Conservation (phyloP, 495 filamentous ascomycete species). For the Sordaria brevicollis region DNA sequence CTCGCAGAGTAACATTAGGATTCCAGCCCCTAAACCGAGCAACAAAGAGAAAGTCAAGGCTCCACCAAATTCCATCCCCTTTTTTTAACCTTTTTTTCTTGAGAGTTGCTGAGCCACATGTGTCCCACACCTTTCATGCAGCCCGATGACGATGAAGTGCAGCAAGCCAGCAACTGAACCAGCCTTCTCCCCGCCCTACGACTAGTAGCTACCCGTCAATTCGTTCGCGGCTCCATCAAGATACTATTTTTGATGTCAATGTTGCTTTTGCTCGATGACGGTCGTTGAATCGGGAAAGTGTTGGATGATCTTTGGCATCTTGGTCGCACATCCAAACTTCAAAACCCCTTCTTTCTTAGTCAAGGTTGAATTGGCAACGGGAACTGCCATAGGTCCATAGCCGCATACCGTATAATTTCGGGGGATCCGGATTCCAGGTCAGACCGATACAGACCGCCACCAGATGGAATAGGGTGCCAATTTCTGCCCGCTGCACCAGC, state of each 20-base stretch:
- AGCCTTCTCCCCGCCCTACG: neutral
- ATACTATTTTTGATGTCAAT: neutral
- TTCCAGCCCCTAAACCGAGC: neutral
- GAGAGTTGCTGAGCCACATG: neutral
- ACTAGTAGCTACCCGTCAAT: neutral
- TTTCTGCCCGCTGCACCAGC: too few relatives aligned
- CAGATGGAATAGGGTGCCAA: too few relatives aligned
- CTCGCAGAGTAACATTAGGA: neutral
- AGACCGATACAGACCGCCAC: too few relatives aligned
- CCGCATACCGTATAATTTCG: too few relatives aligned
- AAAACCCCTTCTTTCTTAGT: neutral
- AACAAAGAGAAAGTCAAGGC: neutral
- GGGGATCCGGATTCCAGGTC: too few relatives aligned
- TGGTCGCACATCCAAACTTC: neutral
- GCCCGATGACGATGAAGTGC: neutral
- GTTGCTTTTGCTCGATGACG: neutral
- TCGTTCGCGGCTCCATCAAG: neutral
- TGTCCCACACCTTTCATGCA: neutral
- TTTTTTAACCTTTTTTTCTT: neutral
- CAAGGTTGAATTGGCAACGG: neutral
- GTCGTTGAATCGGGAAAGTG: neutral
- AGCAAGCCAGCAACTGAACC: neutral
- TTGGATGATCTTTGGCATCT: neutral
- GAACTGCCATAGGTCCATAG: neutral
- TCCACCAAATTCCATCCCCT: neutral